These are phyloP conservation scores for Penicillium pulvis DNA, from an alignment of 495 filamentous ascomycete species.

Conservation along the genomic window DNA sequence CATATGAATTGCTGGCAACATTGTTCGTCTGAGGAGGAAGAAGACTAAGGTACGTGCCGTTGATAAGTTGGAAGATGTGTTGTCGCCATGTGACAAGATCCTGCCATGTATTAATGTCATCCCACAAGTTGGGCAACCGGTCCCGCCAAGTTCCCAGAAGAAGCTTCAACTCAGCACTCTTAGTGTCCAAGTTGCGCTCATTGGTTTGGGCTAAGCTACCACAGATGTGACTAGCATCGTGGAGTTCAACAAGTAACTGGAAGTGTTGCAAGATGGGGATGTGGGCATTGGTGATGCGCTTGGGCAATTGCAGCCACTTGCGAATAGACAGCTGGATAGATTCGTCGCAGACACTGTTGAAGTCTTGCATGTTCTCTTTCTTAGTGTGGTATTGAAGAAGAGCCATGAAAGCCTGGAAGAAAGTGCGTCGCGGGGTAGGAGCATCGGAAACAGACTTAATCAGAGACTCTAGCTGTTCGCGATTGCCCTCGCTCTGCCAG, in stretches of 20 bases:
- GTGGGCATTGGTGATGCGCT: slow-evolving; percentile 91
- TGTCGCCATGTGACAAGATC: slow-evolving; percentile 98
- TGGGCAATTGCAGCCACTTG: slow-evolving; percentile 97
- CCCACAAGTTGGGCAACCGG: slow-evolving; percentile 95
- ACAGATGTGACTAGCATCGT: slow-evolving; percentile 96
- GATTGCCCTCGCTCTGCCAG: slow-evolving; percentile 82
- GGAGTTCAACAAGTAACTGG: slow-evolving; percentile 96
- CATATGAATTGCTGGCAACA: slow-evolving; percentile 82
- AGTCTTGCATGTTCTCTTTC: slow-evolving; percentile 76
- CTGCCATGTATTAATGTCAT: slow-evolving; percentile 99
- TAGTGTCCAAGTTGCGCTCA: slow-evolving; percentile 81
- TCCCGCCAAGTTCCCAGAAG: slow-evolving; percentile 95
- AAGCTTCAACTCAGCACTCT: slow-evolving; percentile 93
- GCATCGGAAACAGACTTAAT: slow-evolving; percentile 97
- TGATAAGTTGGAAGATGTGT: slow-evolving; percentile 98
- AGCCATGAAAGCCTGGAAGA: slow-evolving; percentile 98
- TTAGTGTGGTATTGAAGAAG: slow-evolving; percentile 90
- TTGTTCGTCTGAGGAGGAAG: slow-evolving; percentile 79
- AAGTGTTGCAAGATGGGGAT: slow-evolving; percentile 96
- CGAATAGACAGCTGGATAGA: slow-evolving; percentile 94
- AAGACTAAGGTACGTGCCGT: slow-evolving; percentile 85
- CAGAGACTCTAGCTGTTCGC: slow-evolving; percentile 84
- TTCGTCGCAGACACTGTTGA: slow-evolving; percentile 88
- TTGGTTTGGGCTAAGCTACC: slow-evolving; percentile 83
- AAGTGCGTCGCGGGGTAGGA: slow-evolving; percentile 86